phyloP scores from a whole-genome alignment of 805 yeast genomes.

The Zygosaccharomyces bailii region DNA sequence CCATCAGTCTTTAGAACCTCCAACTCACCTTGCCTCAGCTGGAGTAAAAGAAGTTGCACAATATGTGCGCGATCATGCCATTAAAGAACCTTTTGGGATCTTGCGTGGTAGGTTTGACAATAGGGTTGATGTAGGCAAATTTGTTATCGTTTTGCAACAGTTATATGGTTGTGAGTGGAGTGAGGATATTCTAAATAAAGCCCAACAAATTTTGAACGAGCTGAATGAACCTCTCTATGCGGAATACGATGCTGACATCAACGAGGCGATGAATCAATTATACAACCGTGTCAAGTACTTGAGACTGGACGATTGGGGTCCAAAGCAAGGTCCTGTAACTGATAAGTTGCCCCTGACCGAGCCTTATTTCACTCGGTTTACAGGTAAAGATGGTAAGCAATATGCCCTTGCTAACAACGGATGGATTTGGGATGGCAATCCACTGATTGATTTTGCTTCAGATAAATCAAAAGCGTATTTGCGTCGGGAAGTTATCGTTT shows the following conservation, averaged over 20 bases:
- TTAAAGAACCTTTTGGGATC: conserved; percentile 40
- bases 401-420: conserved; percentile 91
- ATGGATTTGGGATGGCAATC: conserved; percentile 98
- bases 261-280: conserved; percentile 62
- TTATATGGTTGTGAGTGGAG: conserved; percentile 36
- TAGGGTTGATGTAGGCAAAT: conserved; percentile 45
- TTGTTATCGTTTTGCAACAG: conserved; percentile 51
- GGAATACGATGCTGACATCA: conserved; percentile 70
- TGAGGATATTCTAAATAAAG: conserved; percentile 38
- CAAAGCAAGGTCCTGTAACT: conserved; percentile 66
- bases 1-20: neutral
- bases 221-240: conserved; percentile 70
- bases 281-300: conserved; percentile 72
- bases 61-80: conserved; percentile 44
- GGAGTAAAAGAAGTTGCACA: conserved; percentile 40
- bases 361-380: conserved; percentile 79
- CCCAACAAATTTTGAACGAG: conserved; percentile 62
- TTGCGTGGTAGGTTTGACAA: conserved; percentile 52
- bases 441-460: conserved; percentile 90
- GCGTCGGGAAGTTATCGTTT: conserved; percentile 87
- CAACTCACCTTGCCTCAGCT: neutral
- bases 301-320: conserved; percentile 79
- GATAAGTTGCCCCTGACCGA: conserved; percentile 65
- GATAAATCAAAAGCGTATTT: conserved; percentile 72
- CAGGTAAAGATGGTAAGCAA: conserved; percentile 46